Base-by-base conservation (phyloP, 768 basidiomycete species). In the Tulasnella calospora region DNA sequence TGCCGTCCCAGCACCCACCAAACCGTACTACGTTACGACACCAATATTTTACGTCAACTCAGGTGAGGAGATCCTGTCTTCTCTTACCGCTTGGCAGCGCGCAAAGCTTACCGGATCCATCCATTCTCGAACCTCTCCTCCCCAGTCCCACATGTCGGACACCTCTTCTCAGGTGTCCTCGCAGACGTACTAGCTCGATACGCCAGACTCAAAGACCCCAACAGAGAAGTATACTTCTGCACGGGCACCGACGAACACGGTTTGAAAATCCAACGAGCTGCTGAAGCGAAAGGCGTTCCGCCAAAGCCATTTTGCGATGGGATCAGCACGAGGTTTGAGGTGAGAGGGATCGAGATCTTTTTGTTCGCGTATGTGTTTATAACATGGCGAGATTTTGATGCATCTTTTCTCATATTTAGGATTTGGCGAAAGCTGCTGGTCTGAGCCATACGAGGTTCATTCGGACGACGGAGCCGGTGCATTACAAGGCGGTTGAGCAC, bases 11-110 rank as follows among this genome's bases (percentile, higher is more conserved):
- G 10, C 73, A 10, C 51, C 73, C 3, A 3, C 51, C 73, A 91
- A 92, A 79, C 92, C 92, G 19, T 95, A 89, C 87, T 96, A 94
- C 82, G 86, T 95, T 41, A 96, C 95, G 0, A 96, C 95, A 0
- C 95, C 95, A 10, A 96, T 98, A 82, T 98, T 96, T 84, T 96
- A 98, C 83, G 94, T 95, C 76, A 96, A 96, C 85, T 92, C 95
- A 40, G 90, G 93, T 90, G 38, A 73, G 84, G 30, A 38, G 5
- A 33, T 46, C 69, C 55, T 17, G 70, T 83, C 80, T 33, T 27
- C 36, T 71, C n/a, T 35, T 35, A 9, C 33, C 2, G 13, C 4
- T 51, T 33, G 40, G 30, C 38, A 40, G 38, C 38, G 30, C 30
- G 17, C 44, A 46, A 19, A 23, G 38, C 47, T 51, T 21, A 67